These are phyloP conservation scores for Harringtonia lauricola DNA, from an alignment of 2,329 filamentous ascomycete species.

Conservation along the genomic window DNA sequence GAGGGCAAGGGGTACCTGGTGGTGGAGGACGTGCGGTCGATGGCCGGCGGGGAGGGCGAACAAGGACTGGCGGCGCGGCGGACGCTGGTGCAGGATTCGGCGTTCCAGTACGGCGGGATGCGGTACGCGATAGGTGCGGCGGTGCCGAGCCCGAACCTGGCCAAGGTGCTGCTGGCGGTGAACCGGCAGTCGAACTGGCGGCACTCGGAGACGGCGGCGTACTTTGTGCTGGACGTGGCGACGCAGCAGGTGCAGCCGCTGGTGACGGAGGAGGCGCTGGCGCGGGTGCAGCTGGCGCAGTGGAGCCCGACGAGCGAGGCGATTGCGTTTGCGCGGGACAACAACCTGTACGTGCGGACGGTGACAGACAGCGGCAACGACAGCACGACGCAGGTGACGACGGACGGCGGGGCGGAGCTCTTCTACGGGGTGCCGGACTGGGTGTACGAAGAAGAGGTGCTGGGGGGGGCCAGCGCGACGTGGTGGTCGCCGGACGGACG, in stretches of 20 bases:
- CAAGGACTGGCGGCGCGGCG: slow-evolving; percentile 37
- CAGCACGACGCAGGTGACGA: slow-evolving; percentile 53
- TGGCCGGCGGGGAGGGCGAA: slow-evolving; percentile 16
- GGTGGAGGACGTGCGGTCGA: slow-evolving; percentile 69
- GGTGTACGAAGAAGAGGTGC: slow-evolving; percentile 86
- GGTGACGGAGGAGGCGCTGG: slow-evolving; percentile 54
- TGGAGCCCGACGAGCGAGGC: slow-evolving; percentile 86
- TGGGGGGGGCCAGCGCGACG: slow-evolving; percentile 67
- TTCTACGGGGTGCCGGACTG: slow-evolving; percentile 97
- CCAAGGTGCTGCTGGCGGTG: slow-evolving; percentile 75
- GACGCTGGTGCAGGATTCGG: slow-evolving; percentile 61
- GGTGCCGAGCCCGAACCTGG: slow-evolving; percentile 73
- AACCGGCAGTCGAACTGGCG: slow-evolving; percentile 70
- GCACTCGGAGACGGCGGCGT: slow-evolving; percentile 75
- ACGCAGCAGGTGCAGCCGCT: slow-evolving; percentile 68
- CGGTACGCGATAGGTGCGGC: slow-evolving; percentile 47
- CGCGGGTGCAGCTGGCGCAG: slow-evolving; percentile 67
- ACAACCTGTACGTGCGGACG: slow-evolving; percentile 78
- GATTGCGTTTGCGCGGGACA: slow-evolving; percentile 78
- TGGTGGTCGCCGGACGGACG: slow-evolving; percentile 94
- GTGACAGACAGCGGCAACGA: slow-evolving; percentile 22
- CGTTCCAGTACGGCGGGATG: slow-evolving; percentile 49
- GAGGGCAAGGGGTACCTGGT: slow-evolving; percentile 64
- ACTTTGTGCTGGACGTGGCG: slow-evolving; percentile 87
- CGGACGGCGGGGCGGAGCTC: slow-evolving; percentile 74